A percentile compares a stretch with the other conserved stretches of the same genome.
Evolutionary conservation across 2,329 filamentous ascomycete genomes (phyloP).

Genomic region (Fusarium scirpi): DNA sequence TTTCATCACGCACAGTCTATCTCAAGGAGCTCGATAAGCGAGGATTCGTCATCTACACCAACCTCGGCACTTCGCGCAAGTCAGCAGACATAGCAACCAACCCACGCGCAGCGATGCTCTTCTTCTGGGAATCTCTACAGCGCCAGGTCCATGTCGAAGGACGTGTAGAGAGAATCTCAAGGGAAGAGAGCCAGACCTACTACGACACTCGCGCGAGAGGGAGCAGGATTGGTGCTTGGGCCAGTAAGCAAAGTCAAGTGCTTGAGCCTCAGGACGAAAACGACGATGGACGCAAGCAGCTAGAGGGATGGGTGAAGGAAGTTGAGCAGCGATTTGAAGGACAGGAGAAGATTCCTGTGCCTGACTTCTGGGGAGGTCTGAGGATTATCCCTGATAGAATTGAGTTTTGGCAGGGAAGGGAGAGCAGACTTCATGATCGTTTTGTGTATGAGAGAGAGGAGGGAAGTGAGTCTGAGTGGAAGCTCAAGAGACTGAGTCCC

Average conservation of each 20-base stretch:
- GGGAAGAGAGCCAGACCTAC: slow-evolving; percentile 78
- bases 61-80: slow-evolving; percentile 83
- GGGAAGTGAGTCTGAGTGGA: slow-evolving; percentile 65
- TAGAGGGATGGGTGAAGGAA: slow-evolving; percentile 83
- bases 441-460: slow-evolving; percentile 82
- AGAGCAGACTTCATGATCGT: slow-evolving; percentile 91
- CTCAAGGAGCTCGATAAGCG: slow-evolving; percentile 88
- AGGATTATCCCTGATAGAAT: slow-evolving; percentile 86
- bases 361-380: slow-evolving; percentile 94
- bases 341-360: slow-evolving; percentile 84
- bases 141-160: slow-evolving; percentile 94
- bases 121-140: slow-evolving; percentile 90
- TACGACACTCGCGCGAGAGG: slow-evolving; percentile 79
- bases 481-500: slow-evolving; percentile 79
- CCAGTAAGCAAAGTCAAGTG: slow-evolving; percentile 86
- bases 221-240: slow-evolving; percentile 90
- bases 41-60: slow-evolving; percentile 94
- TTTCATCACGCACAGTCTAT: slow-evolving; percentile 89
- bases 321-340: slow-evolving; percentile 81
- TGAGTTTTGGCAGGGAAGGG: slow-evolving; percentile 96
- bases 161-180: slow-evolving; percentile 70
- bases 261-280: slow-evolving; percentile 62
- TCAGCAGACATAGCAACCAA: slow-evolving; percentile 78
- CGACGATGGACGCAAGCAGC: slow-evolving; percentile 76
- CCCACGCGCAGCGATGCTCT: slow-evolving; percentile 83